Percentiles rank a stretch among this genome's conserved stretches.
Evolutionary conservation across 768 basidiomycete genomes (phyloP).

Genomic region (Mycena olivaceomarginata): DNA sequence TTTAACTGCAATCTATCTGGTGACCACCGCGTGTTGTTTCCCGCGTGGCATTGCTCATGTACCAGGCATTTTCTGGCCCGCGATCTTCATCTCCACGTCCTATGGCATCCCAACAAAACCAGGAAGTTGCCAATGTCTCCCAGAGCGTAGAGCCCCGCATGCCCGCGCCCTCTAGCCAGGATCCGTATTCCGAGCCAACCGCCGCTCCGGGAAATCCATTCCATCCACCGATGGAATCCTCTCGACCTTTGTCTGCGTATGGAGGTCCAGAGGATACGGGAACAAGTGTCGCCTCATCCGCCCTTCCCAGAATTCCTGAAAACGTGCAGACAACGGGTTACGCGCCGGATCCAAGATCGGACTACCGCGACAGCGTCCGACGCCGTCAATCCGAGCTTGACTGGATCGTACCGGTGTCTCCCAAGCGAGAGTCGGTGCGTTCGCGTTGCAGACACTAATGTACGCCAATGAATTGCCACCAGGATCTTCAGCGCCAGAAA

Average conservation of each 20-base stretch:
- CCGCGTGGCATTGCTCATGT: constrained; percentile 10
- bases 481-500: constrained; percentile 49
- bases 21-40: neutral
- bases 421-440: constrained; percentile 43
- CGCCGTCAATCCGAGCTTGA: constrained; percentile 57
- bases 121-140: neutral
- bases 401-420: constrained; percentile 61
- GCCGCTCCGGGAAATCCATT: neutral
- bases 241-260: constrained; percentile 9
- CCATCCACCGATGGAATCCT: neutral
- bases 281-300: neutral
- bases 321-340: neutral
- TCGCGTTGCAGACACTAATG: neutral
- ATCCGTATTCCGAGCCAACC: neutral
- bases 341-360: neutral
- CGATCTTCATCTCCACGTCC: neutral
- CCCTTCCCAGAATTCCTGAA: constrained; percentile 18
- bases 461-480: neutral
- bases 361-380: neutral
- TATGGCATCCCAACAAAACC: neutral
- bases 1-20: constrained; percentile 1
- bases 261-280: neutral
- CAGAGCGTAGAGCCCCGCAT: neutral
- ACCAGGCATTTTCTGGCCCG: neutral
- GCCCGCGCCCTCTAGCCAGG: neutral